Base-by-base conservation (phyloP, 73 alveolate genomes). In the Stentor roeselii region DNA sequence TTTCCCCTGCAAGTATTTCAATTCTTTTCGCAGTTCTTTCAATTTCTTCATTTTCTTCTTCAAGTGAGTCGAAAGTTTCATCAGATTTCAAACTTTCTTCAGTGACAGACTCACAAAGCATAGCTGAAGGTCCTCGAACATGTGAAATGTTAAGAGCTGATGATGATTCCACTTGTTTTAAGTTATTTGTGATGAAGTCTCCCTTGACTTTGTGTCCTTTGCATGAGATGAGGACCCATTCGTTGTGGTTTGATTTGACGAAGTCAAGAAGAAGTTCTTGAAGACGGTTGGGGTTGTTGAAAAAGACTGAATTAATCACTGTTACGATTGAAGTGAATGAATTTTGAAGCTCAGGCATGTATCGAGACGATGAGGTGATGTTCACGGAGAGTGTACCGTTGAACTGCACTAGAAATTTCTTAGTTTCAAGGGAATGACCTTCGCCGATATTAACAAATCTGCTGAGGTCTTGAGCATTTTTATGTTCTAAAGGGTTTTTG, bases 181-280 rank as follows among this genome's bases (percentile, higher is more conserved):
- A 50, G 6, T 50, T 40, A 67, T 21, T 36, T 1, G 37, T 27
- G 14, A 0, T 21, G 1, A 11, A n/a, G 2, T 67, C 80, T 1
- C 80, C 80, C 21, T 21, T 34, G 0, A 67, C 2, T 2, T 67
- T 67, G 34, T 67, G 37, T 21, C 80, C 80, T 67, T 67, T 67
- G 34, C 80, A 67, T 30, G 80, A n/a, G 14, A 34, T 21, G 11
- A 67, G 21, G 14, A 67, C 80, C 80, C 80, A 67, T 1, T 67
- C 34, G 1, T 67, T 67, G 41, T 67, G 15, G 11, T n/a, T 15
- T 1, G 15, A 15, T 67, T 32, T 67, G 11, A 67, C 37, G 37
- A 67, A 67, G 34, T 67, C 80, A 67, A 32, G 21, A 30, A 67
- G 34, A 67, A 67, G 50, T 2, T 67, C 80, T 67, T 67, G 80